Percentiles rank a stretch among this genome's conserved stretches.
These are phyloP conservation scores for Mycothermus thermophilus DNA, from an alignment of 495 filamentous ascomycete species.

Conservation along the genomic window DNA sequence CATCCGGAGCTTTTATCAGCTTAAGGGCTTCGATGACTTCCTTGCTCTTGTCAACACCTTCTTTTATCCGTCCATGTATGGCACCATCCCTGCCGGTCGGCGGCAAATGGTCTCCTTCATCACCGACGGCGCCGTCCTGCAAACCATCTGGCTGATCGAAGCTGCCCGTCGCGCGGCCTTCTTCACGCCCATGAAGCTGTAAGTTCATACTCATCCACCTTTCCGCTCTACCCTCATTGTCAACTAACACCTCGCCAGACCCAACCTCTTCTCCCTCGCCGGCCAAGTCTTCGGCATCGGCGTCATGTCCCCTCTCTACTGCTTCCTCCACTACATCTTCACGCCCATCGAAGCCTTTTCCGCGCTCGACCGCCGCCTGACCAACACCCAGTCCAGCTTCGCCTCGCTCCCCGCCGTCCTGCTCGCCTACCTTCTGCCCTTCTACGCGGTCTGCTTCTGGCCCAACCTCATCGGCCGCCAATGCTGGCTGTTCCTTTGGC, in stretches of 20 bases:
- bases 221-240: not conserved
- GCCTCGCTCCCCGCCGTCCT: conserved; percentile 5
- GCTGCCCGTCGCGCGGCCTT: conserved; percentile 4
- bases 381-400: not conserved
- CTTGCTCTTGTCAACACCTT: conserved; percentile 8
- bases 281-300: conserved; percentile 13
- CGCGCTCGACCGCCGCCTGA: conserved; percentile 6
- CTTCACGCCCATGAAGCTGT: conserved; percentile 4
- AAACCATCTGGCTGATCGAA: conserved; percentile 13
- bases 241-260: conserved; percentile 6
- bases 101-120: conserved; percentile 12
- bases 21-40: conserved; percentile 1
- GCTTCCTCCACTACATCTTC: conserved; percentile 8
- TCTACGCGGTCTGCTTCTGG: conserved; percentile 49
- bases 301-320: conserved; percentile 10
- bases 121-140: conserved; percentile 7
- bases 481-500: conserved; percentile 4
- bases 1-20: conserved; percentile 1
- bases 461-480: conserved; percentile 25
- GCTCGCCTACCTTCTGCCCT: conserved; percentile 6
- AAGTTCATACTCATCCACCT: not conserved
- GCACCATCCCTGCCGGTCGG: conserved; percentile 1
- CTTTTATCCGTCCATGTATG: conserved; percentile 13
- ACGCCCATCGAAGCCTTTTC: conserved; percentile 5
- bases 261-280: conserved; percentile 6